Conservation (phyloP, 2,329 filamentous ascomycete genomes). For the Daldinia eschscholtzii region DNA sequence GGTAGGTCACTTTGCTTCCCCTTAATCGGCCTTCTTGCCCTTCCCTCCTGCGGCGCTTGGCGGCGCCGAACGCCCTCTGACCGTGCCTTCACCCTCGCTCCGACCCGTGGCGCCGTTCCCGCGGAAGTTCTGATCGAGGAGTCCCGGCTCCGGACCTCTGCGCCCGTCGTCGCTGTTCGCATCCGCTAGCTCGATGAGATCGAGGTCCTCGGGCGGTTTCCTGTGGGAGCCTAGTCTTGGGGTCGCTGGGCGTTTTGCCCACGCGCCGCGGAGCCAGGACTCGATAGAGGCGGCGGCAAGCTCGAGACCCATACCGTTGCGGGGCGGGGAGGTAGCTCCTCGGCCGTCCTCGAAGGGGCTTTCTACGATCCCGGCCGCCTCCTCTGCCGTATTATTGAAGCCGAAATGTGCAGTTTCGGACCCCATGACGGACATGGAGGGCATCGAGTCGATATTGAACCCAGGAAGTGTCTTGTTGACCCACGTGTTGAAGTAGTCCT, state of each 20-base stretch:
- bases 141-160: conserved; percentile 38
- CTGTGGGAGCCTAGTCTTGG: conserved; percentile 59
- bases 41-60: conserved; percentile 49
- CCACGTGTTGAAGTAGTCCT: conserved; percentile 86
- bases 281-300: conserved; percentile 90
- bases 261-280: conserved; percentile 88
- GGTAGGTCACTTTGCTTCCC: background rate
- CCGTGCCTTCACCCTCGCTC: conserved; percentile 54
- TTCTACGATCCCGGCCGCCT: conserved; percentile 62
- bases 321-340: conserved; percentile 56
- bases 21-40: conserved; percentile 62
- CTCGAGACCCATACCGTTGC: conserved; percentile 73
- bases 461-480: conserved; percentile 86
- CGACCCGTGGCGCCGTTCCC: conserved; percentile 54
- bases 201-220: conserved; percentile 63
- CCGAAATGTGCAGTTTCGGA: conserved; percentile 71
- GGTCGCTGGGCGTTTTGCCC: conserved; percentile 71
- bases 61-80: conserved; percentile 56
- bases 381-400: conserved; percentile 58
- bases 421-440: conserved; percentile 74
- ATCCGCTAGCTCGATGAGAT: conserved; percentile 80
- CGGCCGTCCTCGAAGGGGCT: conserved; percentile 64
- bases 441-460: conserved; percentile 76
- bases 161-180: conserved; percentile 68
- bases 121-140: conserved; percentile 52